Base-by-base conservation (phyloP, 2,329 filamentous ascomycete genomes). In the Leptographium radiaticola region DNA sequence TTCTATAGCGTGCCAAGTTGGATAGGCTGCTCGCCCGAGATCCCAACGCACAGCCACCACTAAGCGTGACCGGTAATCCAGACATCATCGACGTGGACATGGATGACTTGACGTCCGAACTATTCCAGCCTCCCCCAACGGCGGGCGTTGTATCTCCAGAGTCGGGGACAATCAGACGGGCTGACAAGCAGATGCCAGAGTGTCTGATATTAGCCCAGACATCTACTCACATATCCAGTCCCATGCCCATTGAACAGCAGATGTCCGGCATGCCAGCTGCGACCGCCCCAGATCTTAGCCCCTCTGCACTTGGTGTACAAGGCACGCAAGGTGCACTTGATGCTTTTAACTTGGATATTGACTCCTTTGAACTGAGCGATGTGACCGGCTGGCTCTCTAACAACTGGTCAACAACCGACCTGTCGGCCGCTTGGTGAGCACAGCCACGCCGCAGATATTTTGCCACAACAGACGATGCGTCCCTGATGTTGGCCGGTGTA, bases 21-120 rank as follows among this genome's bases (percentile, higher is more conserved):
- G 75, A 79, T 43, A 74, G 72, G 47, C 64, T 80, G 33, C 73
- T 80, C 38, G 64, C 68, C 18, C 68, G 71, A 16, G 75, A 74
- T 16, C 62, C 75, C 7, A 63, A 60, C 51, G 62, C 58, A 44
- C 64, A 60, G 59, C 62, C 55, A 33, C 67, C 58, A 31, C 68
- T 59, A 31, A 65, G 60, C 57, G 55, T 64, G 2, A 38, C 55
- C 11, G 47, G 20, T 4, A 57, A 55, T 4, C 53, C 57, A 6
- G 57, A 56, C 1, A 40, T 55, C 9, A n/a, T 50, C 20, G 55
- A 58, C 25, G 59, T 60, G 53, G 58, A 58, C 11, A 52, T 57
- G 31, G 60, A 61, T 12, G 61, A 59, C 30, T 49, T 59, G 16
- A 16, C 43, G 9, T 43, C 52, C 12, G 46, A 49, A 6, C 51